Conservation (phyloP, 768 basidiomycete genomes). For the Strobilomyces echinocephalus region DNA sequence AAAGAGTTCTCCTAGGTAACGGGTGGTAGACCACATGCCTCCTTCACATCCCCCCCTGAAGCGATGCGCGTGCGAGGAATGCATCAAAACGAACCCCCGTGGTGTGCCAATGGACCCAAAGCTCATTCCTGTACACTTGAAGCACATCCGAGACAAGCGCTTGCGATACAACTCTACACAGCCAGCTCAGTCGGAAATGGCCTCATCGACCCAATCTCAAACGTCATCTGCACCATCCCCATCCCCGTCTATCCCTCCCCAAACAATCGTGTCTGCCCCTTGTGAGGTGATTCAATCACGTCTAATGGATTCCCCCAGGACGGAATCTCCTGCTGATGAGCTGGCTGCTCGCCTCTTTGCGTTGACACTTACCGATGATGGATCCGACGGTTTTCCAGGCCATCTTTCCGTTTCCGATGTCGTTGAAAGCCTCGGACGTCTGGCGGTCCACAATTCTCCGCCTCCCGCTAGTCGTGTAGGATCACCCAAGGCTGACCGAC, state of each 20-base stretch:
- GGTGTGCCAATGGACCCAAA: not conserved
- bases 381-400: not conserved
- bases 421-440: too few relatives aligned
- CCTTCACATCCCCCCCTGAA: not conserved
- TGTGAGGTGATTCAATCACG: too few relatives aligned
- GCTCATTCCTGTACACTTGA: not conserved
- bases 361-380: not conserved
- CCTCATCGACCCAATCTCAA: too few relatives aligned
- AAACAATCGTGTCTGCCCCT: too few relatives aligned
- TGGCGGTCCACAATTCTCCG: too few relatives aligned
- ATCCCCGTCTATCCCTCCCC: too few relatives aligned
- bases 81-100: not conserved
- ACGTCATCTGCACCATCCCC: too few relatives aligned
- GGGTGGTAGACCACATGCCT: not conserved
- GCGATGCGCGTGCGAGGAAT: not conserved
- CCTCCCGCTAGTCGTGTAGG: too few relatives aligned
- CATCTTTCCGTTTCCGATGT: not conserved
- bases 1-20: too few relatives aligned
- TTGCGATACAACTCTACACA: not conserved
- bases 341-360: not conserved
- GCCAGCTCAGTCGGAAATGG: not conserved
- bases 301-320: too few relatives aligned
- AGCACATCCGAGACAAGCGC: not conserved
- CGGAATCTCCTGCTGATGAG: not conserved
- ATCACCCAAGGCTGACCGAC: not conserved